These are phyloP conservation scores for Begonia masoniana DNA, from an alignment of 306 rosid species.

Conservation along the genomic window DNA sequence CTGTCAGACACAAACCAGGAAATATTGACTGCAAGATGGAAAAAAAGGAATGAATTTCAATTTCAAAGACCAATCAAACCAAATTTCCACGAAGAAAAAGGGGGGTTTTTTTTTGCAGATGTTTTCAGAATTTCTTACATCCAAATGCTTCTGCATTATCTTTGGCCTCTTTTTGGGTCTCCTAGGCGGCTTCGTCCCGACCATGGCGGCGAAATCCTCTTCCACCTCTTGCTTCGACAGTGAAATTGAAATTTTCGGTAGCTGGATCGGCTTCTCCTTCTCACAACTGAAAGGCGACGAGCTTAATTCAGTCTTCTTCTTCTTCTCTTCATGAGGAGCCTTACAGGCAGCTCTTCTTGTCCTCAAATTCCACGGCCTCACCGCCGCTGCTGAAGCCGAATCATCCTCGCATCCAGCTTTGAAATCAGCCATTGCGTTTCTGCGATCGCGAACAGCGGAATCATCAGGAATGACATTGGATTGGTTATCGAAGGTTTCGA, in stretches of 20 bases:
- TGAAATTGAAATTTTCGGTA: conserved; percentile 19
- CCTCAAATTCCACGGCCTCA: conserved; percentile 1
- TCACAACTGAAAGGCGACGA: neutral
- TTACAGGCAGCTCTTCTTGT: conserved; percentile 1
- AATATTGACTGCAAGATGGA: conserved; percentile 26
- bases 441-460: neutral
- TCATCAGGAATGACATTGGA: neutral
- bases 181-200: conserved; percentile 31
- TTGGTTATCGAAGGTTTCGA: neutral
- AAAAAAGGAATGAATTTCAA: conserved; percentile 2
- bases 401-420: neutral
- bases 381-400: neutral
- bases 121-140: conserved; percentile 19
- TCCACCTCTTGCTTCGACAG: conserved; percentile 40
- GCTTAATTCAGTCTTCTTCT: neutral
- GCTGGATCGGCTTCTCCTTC: conserved; percentile 18
- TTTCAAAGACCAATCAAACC: neutral
- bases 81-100: neutral
- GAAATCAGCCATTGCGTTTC: neutral
- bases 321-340: neutral
- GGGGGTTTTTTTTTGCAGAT: too few relatives aligned
- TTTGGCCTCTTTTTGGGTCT: conserved; percentile 46
- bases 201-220: conserved; percentile 31
- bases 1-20: conserved; percentile 34
- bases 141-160: conserved; percentile 38